These are phyloP conservation scores for Fusarium fujikuroi DNA, from an alignment of 2,329 filamentous ascomycete species.

Conservation along the genomic window DNA sequence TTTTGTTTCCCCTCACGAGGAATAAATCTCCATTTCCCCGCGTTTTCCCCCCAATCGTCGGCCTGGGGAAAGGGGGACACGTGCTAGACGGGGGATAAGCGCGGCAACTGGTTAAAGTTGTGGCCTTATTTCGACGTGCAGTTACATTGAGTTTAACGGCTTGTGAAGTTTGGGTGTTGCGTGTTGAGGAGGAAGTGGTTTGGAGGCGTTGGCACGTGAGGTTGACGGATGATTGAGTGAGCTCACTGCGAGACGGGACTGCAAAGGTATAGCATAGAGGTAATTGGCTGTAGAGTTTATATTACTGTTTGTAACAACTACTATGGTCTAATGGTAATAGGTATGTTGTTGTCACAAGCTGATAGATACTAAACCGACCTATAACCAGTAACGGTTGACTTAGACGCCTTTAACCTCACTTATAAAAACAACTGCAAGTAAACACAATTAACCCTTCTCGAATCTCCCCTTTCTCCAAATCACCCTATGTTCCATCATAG, in stretches of 20 bases:
- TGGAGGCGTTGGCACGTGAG: conserved; percentile 8
- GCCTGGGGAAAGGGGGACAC: conserved; percentile 7
- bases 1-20: conserved; percentile 30
- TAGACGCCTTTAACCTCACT: background rate
- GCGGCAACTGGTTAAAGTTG: conserved; percentile 21
- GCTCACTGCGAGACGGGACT: background rate
- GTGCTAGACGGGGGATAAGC: conserved; percentile 7
- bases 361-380: background rate
- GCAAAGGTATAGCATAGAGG: background rate
- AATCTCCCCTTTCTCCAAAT: background rate
- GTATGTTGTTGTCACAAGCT: background rate
- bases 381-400: background rate
- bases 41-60: conserved; percentile 29
- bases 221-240: background rate
- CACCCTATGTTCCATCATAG: background rate
- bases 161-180: conserved; percentile 9
- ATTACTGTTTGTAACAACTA: background rate
- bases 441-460: background rate
- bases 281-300: background rate
- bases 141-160: background rate
- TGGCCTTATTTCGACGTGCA: conserved; percentile 19
- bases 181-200: conserved; percentile 9
- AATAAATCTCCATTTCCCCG: conserved; percentile 41
- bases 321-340: background rate
- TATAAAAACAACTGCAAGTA: background rate